Conservation (phyloP, 23 red algal genomes). For the Chondrus crispus region DNA sequence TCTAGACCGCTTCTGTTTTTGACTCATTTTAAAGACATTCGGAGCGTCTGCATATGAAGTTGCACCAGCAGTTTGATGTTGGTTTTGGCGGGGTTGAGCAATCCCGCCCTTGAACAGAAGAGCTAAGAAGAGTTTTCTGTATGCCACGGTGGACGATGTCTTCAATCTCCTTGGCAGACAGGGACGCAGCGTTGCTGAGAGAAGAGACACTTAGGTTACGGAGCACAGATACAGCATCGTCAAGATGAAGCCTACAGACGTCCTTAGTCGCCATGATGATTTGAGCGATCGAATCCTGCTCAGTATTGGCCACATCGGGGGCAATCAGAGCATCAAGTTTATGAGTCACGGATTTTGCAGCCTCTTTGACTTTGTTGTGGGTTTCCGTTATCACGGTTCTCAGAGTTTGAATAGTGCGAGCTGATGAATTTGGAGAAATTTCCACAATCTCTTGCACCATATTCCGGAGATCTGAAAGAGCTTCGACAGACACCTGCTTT, state of each 20-base stretch:
- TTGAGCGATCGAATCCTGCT: background rate
- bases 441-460: background rate
- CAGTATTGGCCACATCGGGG: too few relatives aligned
- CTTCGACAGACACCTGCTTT: background rate
- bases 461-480: background rate
- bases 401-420: background rate
- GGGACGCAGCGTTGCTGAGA: background rate
- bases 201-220: background rate
- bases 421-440: background rate
- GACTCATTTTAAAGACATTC: too few relatives aligned
- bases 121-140: too few relatives aligned
- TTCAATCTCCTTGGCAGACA: background rate
- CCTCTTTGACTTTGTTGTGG: background rate
- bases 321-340: background rate
- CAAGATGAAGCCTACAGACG: background rate
- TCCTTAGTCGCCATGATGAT: background rate
- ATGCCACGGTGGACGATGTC: too few relatives aligned
- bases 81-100: too few relatives aligned
- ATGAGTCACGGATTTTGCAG: background rate
- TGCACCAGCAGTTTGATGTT: too few relatives aligned
- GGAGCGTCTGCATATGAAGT: too few relatives aligned
- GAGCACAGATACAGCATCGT: background rate
- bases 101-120: too few relatives aligned
- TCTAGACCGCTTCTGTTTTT: too few relatives aligned
- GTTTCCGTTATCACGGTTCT: background rate